These are phyloP conservation scores for Metschnikowia lachancei DNA, from an alignment of 805 yeast species.

Conservation along the genomic window DNA sequence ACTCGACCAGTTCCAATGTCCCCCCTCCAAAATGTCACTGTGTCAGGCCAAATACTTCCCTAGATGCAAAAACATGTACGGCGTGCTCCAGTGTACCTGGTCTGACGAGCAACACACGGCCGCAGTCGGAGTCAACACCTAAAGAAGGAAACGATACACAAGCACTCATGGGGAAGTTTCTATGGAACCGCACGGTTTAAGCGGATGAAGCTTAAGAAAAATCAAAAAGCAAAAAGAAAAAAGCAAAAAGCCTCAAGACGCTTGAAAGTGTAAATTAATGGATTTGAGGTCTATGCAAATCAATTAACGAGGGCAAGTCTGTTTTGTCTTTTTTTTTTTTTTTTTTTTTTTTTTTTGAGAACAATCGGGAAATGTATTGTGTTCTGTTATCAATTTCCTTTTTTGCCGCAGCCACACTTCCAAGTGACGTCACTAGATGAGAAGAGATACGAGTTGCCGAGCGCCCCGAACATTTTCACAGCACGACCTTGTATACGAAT, in stretches of 20 bases:
- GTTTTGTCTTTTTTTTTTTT: no score
- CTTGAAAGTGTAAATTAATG: background rate
- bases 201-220: no score
- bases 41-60: background rate
- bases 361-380: no score
- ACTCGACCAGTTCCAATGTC: background rate
- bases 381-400: no score
- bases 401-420: no score
- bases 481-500: no score
- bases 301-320: no score
- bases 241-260: background rate
- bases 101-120: conserved; percentile 3
- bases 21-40: background rate
- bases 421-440: no score
- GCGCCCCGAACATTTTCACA: no score
- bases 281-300: no score
- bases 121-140: conserved; percentile 14
- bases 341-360: no score
- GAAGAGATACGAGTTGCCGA: no score
- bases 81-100: conserved; percentile 4
- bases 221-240: background rate
- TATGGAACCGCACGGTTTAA: conserved; percentile 18
- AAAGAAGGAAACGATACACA: conserved; percentile 13
- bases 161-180: conserved; percentile 15
- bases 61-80: conserved; percentile 1